Percentiles rank a stretch among this genome's conserved stretches.
phyloP scores from a whole-genome alignment of 768 basidiomycete genomes.

The Calvatia gigantea region DNA sequence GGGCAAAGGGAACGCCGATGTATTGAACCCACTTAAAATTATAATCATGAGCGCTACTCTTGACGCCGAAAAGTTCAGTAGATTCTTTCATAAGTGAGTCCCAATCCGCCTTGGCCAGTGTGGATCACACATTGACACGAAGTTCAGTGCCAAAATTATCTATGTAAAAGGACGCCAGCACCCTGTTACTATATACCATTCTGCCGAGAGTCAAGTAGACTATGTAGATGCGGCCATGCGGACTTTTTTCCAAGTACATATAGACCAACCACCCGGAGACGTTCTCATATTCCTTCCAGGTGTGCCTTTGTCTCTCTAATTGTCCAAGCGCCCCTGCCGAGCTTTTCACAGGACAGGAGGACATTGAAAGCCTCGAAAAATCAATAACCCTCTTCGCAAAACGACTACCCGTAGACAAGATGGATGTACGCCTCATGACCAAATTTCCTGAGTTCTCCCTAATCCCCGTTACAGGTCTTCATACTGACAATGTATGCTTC shows the following conservation, averaged over 20 bases:
- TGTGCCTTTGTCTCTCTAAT: slow-evolving; percentile 18
- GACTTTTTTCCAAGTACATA: slow-evolving; percentile 93
- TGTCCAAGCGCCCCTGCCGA: background rate
- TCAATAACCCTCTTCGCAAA: slow-evolving; percentile 68
- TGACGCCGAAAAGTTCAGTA: slow-evolving; percentile 92
- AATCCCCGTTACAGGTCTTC: slow-evolving; percentile 46
- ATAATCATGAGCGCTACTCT: slow-evolving; percentile 98
- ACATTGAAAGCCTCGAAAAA: slow-evolving; percentile 85
- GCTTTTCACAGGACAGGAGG: slow-evolving; percentile 78
- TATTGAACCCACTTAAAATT: slow-evolving; percentile 73
- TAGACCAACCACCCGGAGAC: slow-evolving; percentile 76
- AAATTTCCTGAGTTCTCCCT: background rate
- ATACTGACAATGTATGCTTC: slow-evolving; percentile 85
- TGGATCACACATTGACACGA: background rate
- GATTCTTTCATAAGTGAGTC: slow-evolving; percentile 79
- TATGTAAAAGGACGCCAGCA: slow-evolving; percentile 94
- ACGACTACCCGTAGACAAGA: slow-evolving; percentile 61
- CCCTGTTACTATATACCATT: slow-evolving; percentile 82
- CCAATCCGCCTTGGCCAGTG: background rate
- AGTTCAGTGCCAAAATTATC: slow-evolving; percentile 73
- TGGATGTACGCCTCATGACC: slow-evolving; percentile 32
- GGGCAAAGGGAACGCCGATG: slow-evolving; percentile 41
- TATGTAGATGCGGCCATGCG: slow-evolving; percentile 88
- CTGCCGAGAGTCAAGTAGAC: slow-evolving; percentile 69
- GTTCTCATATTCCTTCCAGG: slow-evolving; percentile 93